Percentiles rank a stretch among this genome's conserved stretches.
Conservation (phyloP, 805 yeast species). For the Candida ipomoeae region DNA sequence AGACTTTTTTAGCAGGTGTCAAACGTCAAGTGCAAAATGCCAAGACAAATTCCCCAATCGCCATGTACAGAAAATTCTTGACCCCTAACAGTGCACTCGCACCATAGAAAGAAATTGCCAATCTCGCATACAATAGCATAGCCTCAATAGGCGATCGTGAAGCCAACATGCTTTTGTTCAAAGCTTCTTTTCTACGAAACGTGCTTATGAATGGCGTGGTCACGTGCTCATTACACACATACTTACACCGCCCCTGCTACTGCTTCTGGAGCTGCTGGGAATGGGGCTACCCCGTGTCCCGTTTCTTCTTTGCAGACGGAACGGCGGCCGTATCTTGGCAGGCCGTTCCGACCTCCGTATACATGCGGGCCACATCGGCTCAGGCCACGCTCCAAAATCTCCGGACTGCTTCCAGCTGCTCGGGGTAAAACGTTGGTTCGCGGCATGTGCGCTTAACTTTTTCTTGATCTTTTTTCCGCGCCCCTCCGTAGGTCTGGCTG, state of each 20-base stretch:
- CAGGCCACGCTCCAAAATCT: background rate
- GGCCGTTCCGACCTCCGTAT: background rate
- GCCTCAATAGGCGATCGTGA: background rate
- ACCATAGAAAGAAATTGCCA: background rate
- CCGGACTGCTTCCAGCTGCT: background rate
- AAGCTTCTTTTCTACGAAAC: background rate
- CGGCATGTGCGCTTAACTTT: conserved; percentile 1
- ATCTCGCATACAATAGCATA: conserved; percentile 3
- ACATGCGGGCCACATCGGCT: background rate
- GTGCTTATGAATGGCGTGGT: background rate
- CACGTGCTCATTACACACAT: too few species aligned
- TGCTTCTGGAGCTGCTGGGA: too few species aligned
- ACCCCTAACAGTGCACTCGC: background rate
- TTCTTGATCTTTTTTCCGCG: conserved; percentile 1
- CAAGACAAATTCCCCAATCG: conserved; percentile 9
- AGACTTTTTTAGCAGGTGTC: conserved; percentile 9
- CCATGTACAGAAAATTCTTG: conserved; percentile 5
- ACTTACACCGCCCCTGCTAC: too few species aligned
- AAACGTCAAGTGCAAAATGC: conserved; percentile 13
- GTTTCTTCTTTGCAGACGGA: too few species aligned
- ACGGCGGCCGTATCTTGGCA: too few species aligned
- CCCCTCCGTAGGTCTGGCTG: background rate
- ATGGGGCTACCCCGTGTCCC: too few species aligned
- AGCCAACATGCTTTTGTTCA: background rate
- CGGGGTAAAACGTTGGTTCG: conserved; percentile 1